Evolutionary conservation across 192 early-diverging fungal genomes (phyloP), one percentile per base, ranked within the genome.

Genomic region (Coemansia sp.): DNA sequence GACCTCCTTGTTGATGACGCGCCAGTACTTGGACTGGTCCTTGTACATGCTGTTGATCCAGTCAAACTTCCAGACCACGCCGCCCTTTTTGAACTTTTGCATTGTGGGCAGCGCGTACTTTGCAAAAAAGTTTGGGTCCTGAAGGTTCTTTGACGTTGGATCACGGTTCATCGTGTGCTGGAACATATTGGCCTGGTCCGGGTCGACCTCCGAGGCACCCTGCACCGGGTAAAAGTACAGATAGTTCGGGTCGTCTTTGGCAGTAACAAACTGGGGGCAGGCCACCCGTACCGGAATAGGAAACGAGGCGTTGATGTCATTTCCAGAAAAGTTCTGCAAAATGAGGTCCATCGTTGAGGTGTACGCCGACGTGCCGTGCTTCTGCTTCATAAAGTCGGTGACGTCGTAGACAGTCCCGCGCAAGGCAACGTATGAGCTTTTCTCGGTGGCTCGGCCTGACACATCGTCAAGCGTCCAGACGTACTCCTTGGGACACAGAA

Each of bases 351-450:
- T 73, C 29, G 67, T 55, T 8, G 71, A 64, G 9, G 4, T 37
- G 6, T 60, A 69, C 37, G 49, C 51, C n/a, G 41, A 60, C 11
- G 88, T 48, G 14, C 85, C 87, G 93, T 78, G 75, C 32, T 78
- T 72, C 51, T 73, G 75, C 55, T 73, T 72, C 12, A 78, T 35
- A 56, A 62, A 78, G 39, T 69, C 58, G 37, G 59, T 84, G 56
- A 95, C 81, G 54, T 90, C 86, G 77, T 93, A 94, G 39, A 95
- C 85, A 43, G 88, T 84, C 17, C 91, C 92, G 27, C 93, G 89
- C 72, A 94, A 74, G 24, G 87, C 66, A 0, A 87, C 69, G 53
- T 79, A 87, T 0, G 86, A 84, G 25, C 84, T 77, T 12, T 69
- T 74, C 24, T 64, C 56, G 8, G 70, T 66, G 24, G 73, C 49